A percentile compares a stretch with the other conserved stretches of the same genome.
Conservation (phyloP, 768 basidiomycete genomes). For the Rhodotorula kratochvilovae region DNA sequence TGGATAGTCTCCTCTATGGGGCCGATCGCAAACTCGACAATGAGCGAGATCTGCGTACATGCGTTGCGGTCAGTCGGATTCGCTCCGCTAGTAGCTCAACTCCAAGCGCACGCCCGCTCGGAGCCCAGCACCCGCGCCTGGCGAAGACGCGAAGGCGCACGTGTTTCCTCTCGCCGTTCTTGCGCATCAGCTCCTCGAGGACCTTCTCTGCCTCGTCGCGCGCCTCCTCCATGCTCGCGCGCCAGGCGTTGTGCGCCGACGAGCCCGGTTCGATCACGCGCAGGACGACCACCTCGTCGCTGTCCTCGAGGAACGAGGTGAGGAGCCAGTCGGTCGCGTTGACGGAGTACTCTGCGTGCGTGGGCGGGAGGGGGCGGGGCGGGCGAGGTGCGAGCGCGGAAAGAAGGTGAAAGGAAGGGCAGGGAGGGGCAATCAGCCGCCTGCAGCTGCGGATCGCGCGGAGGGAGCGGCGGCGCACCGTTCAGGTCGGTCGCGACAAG, state of each 20-base stretch:
- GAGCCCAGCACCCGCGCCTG: too few species aligned
- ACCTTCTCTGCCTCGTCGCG: conserved; percentile 82
- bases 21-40: conserved; percentile 91
- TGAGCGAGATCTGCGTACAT: conserved; percentile 64
- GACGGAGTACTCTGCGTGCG: conserved; percentile 64
- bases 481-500: conserved; percentile 73
- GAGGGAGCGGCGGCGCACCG: conserved; percentile 2
- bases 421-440: neutral
- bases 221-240: conserved; percentile 54
- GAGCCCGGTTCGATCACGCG: conserved; percentile 78
- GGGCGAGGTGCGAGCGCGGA: neutral
- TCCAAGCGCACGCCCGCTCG: too few species aligned
- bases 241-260: conserved; percentile 27
- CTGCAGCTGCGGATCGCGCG: too few species aligned
- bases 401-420: too few species aligned
- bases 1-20: conserved; percentile 83
- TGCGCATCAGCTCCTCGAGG: conserved; percentile 72
- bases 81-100: too few species aligned
- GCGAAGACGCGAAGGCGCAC: conserved; percentile 48
- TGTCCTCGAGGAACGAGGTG: conserved; percentile 62
- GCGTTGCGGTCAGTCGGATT: neutral
- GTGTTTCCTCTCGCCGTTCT: conserved; percentile 73
- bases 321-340: conserved; percentile 92
- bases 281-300: conserved; percentile 84
- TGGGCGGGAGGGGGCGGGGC: neutral